Conservation (phyloP, 148 eudicot genomes). For the Amaranthus hypochondriacus region DNA sequence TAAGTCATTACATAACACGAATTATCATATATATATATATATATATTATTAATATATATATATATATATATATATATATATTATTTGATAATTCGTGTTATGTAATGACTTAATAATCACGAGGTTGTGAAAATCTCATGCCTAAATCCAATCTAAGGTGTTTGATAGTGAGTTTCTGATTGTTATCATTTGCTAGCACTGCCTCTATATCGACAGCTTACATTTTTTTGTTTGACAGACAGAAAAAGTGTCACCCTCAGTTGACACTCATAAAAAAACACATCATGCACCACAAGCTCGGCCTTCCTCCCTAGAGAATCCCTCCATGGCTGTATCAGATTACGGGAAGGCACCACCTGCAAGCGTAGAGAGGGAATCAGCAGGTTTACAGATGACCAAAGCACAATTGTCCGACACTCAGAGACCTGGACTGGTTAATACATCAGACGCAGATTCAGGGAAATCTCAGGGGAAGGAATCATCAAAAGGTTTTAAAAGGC, state of each 20-base stretch:
- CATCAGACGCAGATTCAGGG: conserved; percentile 45
- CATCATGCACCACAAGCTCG: conserved; percentile 82
- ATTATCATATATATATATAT: too few species aligned
- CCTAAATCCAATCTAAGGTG: too few species aligned
- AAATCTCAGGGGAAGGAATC: conserved; percentile 58
- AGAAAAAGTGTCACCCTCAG: conserved; percentile 32
- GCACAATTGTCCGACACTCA: conserved; percentile 41
- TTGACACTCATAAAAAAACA: conserved; percentile 33
- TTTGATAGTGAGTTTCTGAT: not conserved
- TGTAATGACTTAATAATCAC: too few species aligned
- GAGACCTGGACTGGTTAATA: conserved; percentile 32
- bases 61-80: too few species aligned
- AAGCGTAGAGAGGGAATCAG: conserved; percentile 24
- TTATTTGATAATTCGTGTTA: too few species aligned
- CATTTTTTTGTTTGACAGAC: conserved; percentile 29
- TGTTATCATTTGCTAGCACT: not conserved
- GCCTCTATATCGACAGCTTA: not conserved
- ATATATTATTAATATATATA: too few species aligned
- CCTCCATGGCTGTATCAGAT: conserved; percentile 49
- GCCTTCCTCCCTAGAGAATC: conserved; percentile 70
- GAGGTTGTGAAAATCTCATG: too few species aligned
- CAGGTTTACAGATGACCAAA: conserved; percentile 30
- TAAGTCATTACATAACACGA: too few species aligned
- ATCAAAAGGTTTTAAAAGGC: conserved; percentile 74
- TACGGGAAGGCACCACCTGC: conserved; percentile 50